Evolutionary conservation across 2,329 filamentous ascomycete species (phyloP).

Genomic region (Hypoxylon sp.): DNA sequence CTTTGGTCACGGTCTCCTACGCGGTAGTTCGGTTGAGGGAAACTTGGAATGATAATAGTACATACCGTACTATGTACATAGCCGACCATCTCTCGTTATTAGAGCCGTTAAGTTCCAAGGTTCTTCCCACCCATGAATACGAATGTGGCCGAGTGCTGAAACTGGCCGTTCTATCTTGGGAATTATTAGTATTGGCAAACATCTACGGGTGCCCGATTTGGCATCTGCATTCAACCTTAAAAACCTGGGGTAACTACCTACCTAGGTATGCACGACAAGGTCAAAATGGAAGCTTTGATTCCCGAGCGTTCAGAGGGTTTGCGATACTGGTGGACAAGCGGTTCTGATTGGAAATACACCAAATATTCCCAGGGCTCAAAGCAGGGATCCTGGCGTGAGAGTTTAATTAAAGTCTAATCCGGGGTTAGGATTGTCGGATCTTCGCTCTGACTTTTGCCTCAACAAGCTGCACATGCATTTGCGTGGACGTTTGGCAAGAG

Average conservation of each 20-base stretch:
- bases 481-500: background rate
- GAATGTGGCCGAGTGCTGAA: background rate
- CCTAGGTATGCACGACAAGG: constrained; percentile 17
- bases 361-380: constrained; percentile 26
- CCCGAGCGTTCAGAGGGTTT: constrained; percentile 22
- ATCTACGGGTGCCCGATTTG: constrained; percentile 30
- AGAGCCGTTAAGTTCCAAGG: background rate
- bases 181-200: constrained; percentile 24
- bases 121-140: background rate
- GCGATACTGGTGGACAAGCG: constrained; percentile 17
- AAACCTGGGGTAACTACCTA: constrained; percentile 45
- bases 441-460: constrained; percentile 1
- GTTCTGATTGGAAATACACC: constrained; percentile 37
- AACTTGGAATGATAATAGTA: background rate
- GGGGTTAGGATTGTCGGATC: constrained; percentile 36
- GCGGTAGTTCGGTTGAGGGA: background rate
- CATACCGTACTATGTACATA: no score
- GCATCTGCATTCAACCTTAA: constrained; percentile 36
- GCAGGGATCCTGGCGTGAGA: constrained; percentile 35
- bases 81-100: background rate
- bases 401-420: constrained; percentile 44
- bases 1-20: background rate
- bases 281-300: constrained; percentile 36
- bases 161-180: constrained; percentile 9
- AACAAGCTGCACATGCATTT: background rate